Evolutionary conservation across 1,139 yeast genomes (phyloP).

Genomic region (Geotrichum histeridarum): DNA sequence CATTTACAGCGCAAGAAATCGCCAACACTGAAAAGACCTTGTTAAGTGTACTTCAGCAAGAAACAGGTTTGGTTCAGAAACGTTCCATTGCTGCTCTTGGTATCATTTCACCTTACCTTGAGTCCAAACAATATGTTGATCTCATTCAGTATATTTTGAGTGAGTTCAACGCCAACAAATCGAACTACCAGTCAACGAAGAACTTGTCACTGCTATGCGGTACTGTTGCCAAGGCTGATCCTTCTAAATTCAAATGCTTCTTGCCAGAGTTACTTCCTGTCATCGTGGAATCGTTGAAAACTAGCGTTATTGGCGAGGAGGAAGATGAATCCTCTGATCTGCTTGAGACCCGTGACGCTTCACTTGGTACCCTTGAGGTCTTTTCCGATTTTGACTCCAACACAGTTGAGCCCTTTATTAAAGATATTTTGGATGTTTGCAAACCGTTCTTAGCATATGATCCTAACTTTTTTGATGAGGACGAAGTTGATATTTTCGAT

Average conservation of each 20-base stretch:
- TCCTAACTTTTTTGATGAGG: constrained; percentile 49
- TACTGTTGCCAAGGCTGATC: constrained; percentile 31
- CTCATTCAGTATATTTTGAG: constrained; percentile 26
- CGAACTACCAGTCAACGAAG: constrained; percentile 21
- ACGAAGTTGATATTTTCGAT: constrained; percentile 39
- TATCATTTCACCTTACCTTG: constrained; percentile 41
- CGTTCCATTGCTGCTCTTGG: constrained; percentile 54
- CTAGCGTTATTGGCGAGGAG: constrained; percentile 22
- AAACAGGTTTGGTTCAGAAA: constrained; percentile 34
- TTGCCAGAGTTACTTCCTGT: constrained; percentile 26
- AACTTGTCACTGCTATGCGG: constrained; percentile 30
- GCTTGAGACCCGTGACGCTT: constrained; percentile 36
- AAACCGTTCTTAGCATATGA: constrained; percentile 49
- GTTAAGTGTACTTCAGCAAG: constrained; percentile 26
- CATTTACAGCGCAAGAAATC: constrained; percentile 44
- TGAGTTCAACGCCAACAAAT: constrained; percentile 21
- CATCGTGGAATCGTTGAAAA: constrained; percentile 25
- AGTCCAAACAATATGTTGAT: constrained; percentile 30
- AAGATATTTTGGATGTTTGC: constrained; percentile 39
- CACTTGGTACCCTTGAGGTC: constrained; percentile 33
- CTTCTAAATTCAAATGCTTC: constrained; percentile 26
- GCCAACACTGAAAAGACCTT: constrained; percentile 35
- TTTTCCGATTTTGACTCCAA: constrained; percentile 23
- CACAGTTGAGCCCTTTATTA: constrained; percentile 31
- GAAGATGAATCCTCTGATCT: constrained; percentile 23